phyloP scores from a whole-genome alignment of 495 filamentous ascomycete genomes.

The Xylaria telfairii region DNA sequence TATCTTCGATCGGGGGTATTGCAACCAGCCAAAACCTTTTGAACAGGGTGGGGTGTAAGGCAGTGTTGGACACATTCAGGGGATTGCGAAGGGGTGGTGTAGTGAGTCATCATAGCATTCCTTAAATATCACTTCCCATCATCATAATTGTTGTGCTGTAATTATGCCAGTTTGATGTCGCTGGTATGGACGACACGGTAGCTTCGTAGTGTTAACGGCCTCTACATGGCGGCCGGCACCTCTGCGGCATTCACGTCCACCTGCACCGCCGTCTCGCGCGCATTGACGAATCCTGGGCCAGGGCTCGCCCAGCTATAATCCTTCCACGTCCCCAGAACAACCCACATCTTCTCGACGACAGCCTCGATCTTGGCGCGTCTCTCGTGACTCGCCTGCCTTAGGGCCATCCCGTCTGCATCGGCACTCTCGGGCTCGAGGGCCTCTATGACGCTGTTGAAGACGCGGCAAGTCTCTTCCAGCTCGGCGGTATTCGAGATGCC shows the following conservation, averaged over 20 bases:
- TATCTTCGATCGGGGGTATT: slow-evolving; percentile 17
- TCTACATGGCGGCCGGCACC: slow-evolving; percentile 1
- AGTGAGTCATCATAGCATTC: not conserved
- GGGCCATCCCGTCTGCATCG: slow-evolving; percentile 55
- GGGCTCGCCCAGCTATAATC: slow-evolving; percentile 79
- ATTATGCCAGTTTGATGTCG: not conserved
- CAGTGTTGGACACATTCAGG: not conserved
- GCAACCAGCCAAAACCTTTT: not conserved
- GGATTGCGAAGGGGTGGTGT: not conserved
- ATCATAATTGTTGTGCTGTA: not conserved
- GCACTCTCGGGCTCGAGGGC: slow-evolving; percentile 47
- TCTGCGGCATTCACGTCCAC: slow-evolving; percentile 35
- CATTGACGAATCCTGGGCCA: slow-evolving; percentile 64
- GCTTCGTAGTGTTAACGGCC: not conserved
- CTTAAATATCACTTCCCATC: not conserved
- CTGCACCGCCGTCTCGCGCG: slow-evolving; percentile 29
- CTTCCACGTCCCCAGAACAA: slow-evolving; percentile 70
- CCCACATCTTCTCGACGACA: slow-evolving; percentile 65
- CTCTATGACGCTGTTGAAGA: slow-evolving; percentile 79
- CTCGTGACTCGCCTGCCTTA: slow-evolving; percentile 63
- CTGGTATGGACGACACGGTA: not conserved
- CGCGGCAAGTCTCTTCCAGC: slow-evolving; percentile 80
- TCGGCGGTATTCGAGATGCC: slow-evolving; percentile 78
- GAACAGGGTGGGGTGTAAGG: not conserved
- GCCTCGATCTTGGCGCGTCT: slow-evolving; percentile 64